These are phyloP conservation scores for Fusarium secorum DNA, from an alignment of 2,329 filamentous ascomycete genomes.

Conservation along the genomic window DNA sequence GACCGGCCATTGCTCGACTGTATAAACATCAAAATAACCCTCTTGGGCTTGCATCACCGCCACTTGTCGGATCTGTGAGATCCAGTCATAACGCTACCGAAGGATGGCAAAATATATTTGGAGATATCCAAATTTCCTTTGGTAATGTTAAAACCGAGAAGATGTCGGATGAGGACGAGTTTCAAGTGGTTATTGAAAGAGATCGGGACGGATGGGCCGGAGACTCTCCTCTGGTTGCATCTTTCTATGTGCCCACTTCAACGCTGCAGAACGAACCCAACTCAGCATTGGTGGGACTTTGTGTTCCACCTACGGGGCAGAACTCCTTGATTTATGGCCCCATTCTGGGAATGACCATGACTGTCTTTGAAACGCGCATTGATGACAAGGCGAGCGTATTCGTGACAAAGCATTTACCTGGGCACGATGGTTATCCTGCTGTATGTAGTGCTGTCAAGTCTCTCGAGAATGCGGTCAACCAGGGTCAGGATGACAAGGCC, in stretches of 20 bases:
- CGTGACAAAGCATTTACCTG: conserved; percentile 49
- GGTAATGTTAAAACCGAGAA: conserved; percentile 46
- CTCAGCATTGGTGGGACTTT: conserved; percentile 45
- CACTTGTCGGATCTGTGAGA: conserved; percentile 44
- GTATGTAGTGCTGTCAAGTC: conserved; percentile 36
- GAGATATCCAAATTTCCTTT: conserved; percentile 53
- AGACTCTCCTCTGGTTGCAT: conserved; percentile 49
- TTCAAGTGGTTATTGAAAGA: conserved; percentile 45
- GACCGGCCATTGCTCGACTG: conserved; percentile 39
- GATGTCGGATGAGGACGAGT: conserved; percentile 41
- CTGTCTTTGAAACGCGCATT: conserved; percentile 46
- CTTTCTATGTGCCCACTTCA: conserved; percentile 51
- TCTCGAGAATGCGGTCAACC: conserved; percentile 28
- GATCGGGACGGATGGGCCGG: conserved; percentile 51
- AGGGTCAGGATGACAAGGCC: conserved; percentile 30
- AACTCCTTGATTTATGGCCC: conserved; percentile 36
- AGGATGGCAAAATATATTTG: conserved; percentile 49
- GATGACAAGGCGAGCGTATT: conserved; percentile 44
- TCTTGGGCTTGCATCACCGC: conserved; percentile 38
- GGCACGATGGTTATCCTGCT: conserved; percentile 43
- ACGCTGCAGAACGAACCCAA: conserved; percentile 47
- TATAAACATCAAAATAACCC: conserved; percentile 30
- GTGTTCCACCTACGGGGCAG: conserved; percentile 39
- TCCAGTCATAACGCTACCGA: conserved; percentile 31
- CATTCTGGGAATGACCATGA: conserved; percentile 41